phyloP scores from a whole-genome alignment of 2,329 filamentous ascomycete genomes.

The Beauveria asiatica region DNA sequence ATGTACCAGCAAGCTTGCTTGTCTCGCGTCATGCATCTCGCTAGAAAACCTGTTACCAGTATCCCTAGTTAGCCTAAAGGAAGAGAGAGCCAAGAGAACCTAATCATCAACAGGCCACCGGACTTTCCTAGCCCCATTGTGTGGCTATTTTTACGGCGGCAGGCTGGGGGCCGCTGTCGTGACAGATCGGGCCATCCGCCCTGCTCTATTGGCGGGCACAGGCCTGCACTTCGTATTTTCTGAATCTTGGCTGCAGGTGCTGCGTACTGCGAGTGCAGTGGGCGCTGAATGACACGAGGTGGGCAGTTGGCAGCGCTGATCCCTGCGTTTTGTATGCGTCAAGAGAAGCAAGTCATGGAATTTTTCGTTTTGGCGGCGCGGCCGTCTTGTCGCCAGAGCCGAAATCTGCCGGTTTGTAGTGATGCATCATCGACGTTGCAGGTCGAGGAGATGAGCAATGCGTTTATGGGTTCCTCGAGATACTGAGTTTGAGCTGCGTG shows the following conservation, averaged over 20 bases:
- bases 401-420: neutral
- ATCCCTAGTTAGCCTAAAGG: no score
- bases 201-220: neutral
- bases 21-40: neutral
- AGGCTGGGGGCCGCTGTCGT: neutral
- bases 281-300: conserved; percentile 6
- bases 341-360: neutral
- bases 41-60: neutral
- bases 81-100: neutral
- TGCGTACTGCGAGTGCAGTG: neutral
- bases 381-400: neutral
- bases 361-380: neutral
- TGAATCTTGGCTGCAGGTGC: conserved; percentile 1
- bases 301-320: neutral
- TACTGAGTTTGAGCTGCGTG: neutral
- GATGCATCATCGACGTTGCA: conserved; percentile 1
- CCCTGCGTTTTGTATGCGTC: neutral
- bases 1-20: neutral
- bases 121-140: neutral
- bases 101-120: neutral
- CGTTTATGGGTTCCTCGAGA: neutral
- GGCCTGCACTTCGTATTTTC: conserved; percentile 8
- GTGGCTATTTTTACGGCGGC: conserved; percentile 1
- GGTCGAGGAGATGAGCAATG: neutral
- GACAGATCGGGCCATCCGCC: conserved; percentile 2